A percentile compares a stretch with the other conserved stretches of the same genome.
phyloP scores from a whole-genome alignment of 2,329 filamentous ascomycete genomes.

The Phaeomoniella chlamydospora region DNA sequence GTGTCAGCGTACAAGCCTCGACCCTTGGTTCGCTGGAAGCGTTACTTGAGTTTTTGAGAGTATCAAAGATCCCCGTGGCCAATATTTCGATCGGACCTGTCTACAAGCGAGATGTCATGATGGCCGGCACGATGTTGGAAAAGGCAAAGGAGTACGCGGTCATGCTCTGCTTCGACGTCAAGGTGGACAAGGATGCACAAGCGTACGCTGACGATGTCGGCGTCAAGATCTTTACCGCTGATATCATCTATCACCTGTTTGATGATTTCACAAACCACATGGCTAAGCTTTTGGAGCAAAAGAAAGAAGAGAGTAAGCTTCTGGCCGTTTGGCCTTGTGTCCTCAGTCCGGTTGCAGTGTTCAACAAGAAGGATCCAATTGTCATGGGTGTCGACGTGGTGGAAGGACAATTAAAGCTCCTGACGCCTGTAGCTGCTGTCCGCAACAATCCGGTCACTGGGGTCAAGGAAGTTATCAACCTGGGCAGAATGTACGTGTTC shows the following conservation, averaged over 20 bases:
- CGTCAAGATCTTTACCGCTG: constrained; percentile 94
- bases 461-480: constrained; percentile 64
- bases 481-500: constrained; percentile 80
- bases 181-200: constrained; percentile 92
- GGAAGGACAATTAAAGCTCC: constrained; percentile 74
- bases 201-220: constrained; percentile 84
- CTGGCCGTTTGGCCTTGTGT: constrained; percentile 95
- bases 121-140: constrained; percentile 85
- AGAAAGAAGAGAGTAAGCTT: constrained; percentile 93
- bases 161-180: constrained; percentile 99
- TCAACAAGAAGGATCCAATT: constrained; percentile 96
- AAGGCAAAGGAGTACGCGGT: constrained; percentile 92
- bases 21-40: constrained; percentile 95
- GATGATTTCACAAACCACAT: constrained; percentile 95
- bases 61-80: constrained; percentile 91
- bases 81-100: constrained; percentile 97
- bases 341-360: constrained; percentile 75
- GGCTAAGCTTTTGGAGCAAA: constrained; percentile 70
- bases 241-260: constrained; percentile 98
- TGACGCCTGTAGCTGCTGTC: constrained; percentile 80
- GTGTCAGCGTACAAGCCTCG: constrained; percentile 93
- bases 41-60: constrained; percentile 85
- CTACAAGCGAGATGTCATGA: constrained; percentile 96
- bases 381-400: constrained; percentile 88
- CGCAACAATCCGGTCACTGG: constrained; percentile 68